These are phyloP conservation scores for Salix caprea DNA, from an alignment of 345 rosid genomes.

Conservation along the genomic window DNA sequence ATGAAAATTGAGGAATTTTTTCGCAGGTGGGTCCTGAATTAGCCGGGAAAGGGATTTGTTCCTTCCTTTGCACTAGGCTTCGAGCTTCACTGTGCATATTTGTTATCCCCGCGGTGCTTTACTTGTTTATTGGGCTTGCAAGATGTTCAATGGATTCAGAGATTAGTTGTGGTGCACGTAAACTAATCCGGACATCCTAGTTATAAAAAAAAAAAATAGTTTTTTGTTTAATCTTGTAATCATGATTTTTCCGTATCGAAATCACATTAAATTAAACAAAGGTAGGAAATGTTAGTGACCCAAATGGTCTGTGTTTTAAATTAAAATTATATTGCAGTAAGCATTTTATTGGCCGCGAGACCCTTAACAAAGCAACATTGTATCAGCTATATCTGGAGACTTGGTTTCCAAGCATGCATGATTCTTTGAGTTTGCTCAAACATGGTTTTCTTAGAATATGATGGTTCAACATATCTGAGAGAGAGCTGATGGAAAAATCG, in stretches of 20 bases:
- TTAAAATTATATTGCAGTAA: too few species aligned
- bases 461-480: conserved; percentile 30
- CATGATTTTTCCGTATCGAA: too few species aligned
- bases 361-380: neutral
- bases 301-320: too few species aligned
- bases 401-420: conserved; percentile 23
- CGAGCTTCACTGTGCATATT: fast-evolving
- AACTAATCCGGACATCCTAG: fast-evolving
- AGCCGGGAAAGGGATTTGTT: too few species aligned
- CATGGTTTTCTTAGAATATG: conserved; percentile 31
- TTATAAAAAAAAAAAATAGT: too few species aligned
- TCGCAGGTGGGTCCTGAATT: too few species aligned
- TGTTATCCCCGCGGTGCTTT: fast-evolving
- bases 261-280: too few species aligned
- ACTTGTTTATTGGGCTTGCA: fast-evolving
- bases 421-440: conserved; percentile 19
- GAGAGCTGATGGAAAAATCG: neutral
- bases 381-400: neutral
- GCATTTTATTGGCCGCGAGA: neutral
- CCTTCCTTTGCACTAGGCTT: too few species aligned
- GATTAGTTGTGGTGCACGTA: too few species aligned
- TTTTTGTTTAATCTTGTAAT: too few species aligned
- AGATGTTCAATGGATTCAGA: fast-evolving
- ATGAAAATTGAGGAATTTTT: neutral
- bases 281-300: too few species aligned